phyloP scores from a whole-genome alignment of 2,329 filamentous ascomycete genomes.

The Keithomyces neogunnii region DNA sequence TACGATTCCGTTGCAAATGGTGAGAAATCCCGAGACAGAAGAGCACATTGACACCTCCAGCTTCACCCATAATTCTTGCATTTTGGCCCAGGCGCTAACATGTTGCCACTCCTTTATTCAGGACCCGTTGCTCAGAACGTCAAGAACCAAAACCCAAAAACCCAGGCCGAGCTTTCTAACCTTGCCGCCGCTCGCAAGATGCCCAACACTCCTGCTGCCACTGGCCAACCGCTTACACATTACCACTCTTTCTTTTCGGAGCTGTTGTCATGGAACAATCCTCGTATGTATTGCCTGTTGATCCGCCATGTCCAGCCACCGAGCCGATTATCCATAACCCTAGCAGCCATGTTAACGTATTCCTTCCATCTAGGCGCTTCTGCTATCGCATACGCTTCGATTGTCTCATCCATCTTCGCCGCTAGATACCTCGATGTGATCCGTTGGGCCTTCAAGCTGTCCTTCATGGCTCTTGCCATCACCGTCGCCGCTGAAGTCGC shows the following conservation, averaged over 20 bases:
- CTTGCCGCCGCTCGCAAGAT: constrained; percentile 49
- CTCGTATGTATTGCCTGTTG: constrained; percentile 36
- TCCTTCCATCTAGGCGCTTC: constrained; percentile 43
- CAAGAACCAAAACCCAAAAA: constrained; percentile 47
- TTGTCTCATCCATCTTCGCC: constrained; percentile 52
- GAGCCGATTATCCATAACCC: no score
- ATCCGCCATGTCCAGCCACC: not conserved
- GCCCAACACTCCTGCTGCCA: constrained; percentile 44
- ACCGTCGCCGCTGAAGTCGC: constrained; percentile 52
- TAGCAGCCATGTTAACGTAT: not conserved
- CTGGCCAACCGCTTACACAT: constrained; percentile 56
- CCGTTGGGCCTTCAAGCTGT: constrained; percentile 57
- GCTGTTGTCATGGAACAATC: constrained; percentile 61
- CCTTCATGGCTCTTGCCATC: constrained; percentile 52
- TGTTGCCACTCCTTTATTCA: constrained; percentile 16
- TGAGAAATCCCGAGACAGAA: not conserved
- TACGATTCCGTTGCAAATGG: constrained; percentile 40
- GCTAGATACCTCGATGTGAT: constrained; percentile 58
- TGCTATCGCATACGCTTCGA: constrained; percentile 52
- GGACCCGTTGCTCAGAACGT: constrained; percentile 52
- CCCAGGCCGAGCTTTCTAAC: constrained; percentile 47
- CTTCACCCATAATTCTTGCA: not conserved
- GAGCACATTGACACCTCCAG: not conserved
- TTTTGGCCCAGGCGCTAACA: not conserved
- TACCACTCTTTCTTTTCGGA: constrained; percentile 66